Percentiles rank a stretch among this genome's conserved stretches.
phyloP scores from a whole-genome alignment of 2,329 filamentous ascomycete genomes.

The Diaporthe sp. region DNA sequence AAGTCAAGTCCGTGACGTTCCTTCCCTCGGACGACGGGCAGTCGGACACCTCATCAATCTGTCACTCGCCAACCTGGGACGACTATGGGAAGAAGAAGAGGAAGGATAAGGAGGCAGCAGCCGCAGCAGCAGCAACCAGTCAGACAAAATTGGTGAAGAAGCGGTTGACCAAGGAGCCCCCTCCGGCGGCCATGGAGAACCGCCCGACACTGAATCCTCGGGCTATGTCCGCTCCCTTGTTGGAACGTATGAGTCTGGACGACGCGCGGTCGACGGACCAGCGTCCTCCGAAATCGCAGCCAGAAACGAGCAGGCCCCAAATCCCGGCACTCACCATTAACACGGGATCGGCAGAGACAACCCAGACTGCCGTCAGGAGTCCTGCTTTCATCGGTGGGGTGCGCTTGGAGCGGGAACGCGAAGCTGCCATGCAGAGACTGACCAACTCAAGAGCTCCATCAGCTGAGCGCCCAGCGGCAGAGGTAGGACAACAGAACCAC shows the following conservation, averaged over 20 bases:
- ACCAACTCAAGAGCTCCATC: constrained; percentile 30
- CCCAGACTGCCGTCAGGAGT: constrained; percentile 22
- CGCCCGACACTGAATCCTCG: constrained; percentile 32
- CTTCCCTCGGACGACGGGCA: constrained; percentile 45
- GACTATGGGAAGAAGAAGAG: constrained; percentile 64
- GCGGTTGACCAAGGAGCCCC: constrained; percentile 50
- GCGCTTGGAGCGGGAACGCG: constrained; percentile 54
- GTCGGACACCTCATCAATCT: constrained; percentile 62
- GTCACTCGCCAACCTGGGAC: constrained; percentile 72
- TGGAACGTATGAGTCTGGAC: constrained; percentile 23
- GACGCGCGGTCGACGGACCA: constrained; percentile 31
- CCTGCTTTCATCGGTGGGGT: constrained; percentile 54
- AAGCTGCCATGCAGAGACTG: constrained; percentile 42
- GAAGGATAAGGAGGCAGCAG: constrained; percentile 58
- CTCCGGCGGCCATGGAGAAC: constrained; percentile 38
- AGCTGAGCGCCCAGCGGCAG: constrained; percentile 25
- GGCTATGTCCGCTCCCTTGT: constrained; percentile 31
- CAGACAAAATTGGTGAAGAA: constrained; percentile 51
- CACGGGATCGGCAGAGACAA: constrained; percentile 11
- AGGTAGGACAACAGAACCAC: constrained; percentile 3
- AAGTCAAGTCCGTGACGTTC: constrained; percentile 54
- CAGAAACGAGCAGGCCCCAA: background rate
- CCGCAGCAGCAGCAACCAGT: constrained; percentile 37
- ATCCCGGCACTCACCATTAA: constrained; percentile 13
- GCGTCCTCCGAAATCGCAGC: constrained; percentile 36